phyloP scores from a whole-genome alignment of 345 rosid genomes.

The Corchorus olitorius region DNA sequence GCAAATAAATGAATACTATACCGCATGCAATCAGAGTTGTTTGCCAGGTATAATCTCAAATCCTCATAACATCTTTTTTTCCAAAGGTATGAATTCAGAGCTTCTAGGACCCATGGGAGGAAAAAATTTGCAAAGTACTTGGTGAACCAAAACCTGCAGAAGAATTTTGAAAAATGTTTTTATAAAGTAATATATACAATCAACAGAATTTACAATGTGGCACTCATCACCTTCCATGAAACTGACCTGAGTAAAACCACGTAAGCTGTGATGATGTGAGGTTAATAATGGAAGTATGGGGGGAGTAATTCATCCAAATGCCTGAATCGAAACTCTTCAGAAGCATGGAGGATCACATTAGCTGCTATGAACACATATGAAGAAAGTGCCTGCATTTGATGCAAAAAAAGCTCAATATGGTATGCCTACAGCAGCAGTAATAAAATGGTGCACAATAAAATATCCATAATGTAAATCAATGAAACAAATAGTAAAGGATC shows the following conservation, averaged over 20 bases:
- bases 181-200: neutral
- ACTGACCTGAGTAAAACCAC: conserved; percentile 92
- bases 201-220: too few species aligned
- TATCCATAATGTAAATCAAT: neutral
- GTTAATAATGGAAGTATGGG: conserved; percentile 87
- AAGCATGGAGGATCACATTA: conserved; percentile 84
- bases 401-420: conserved; percentile 8
- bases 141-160: conserved; percentile 80
- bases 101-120: conserved; percentile 41
- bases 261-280: conserved; percentile 95
- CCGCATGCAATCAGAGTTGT: conserved; percentile 90
- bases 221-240: conserved; percentile 20
- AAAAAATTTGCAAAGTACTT: conserved; percentile 68
- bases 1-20: conserved; percentile 28
- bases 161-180: conserved; percentile 12
- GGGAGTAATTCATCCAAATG: conserved; percentile 82
- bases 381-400: conserved; percentile 82
- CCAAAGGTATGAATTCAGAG: conserved; percentile 48
- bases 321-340: conserved; percentile 48
- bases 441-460: neutral
- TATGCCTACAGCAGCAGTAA: neutral
- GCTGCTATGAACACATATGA: conserved; percentile 96
- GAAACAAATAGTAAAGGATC: neutral
- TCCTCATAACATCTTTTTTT: conserved; percentile 74
- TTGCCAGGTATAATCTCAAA: conserved; percentile 71